phyloP scores from a whole-genome alignment of 2,329 filamentous ascomycete genomes.

The Clarireedia hainanense region DNA sequence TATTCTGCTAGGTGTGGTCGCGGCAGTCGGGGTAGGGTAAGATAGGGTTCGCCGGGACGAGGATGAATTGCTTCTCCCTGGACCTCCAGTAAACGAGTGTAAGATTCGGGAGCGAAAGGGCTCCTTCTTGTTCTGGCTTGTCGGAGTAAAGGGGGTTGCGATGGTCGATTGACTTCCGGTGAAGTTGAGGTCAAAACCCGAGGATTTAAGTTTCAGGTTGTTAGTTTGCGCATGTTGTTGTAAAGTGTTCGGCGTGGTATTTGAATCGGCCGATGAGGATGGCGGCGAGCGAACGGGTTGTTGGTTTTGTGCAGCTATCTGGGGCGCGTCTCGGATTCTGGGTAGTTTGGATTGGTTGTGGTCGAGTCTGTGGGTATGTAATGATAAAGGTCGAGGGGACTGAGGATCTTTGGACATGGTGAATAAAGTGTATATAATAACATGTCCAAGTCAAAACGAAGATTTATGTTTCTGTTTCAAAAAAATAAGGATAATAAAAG shows the following conservation, averaged over 20 bases:
- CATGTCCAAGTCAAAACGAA: slow-evolving; percentile 4
- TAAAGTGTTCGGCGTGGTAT: background rate
- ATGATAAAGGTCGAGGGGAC: slow-evolving; percentile 8
- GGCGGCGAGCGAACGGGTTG: background rate
- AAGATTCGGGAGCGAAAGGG: slow-evolving; percentile 4
- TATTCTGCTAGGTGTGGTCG: background rate
- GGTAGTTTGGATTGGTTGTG: slow-evolving; percentile 12
- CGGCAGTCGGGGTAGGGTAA: slow-evolving; percentile 3
- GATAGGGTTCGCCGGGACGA: slow-evolving; percentile 9
- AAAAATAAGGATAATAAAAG: background rate
- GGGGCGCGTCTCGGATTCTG: slow-evolving; percentile 9
- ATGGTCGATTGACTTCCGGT: slow-evolving; percentile 7
- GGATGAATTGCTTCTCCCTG: slow-evolving; percentile 3
- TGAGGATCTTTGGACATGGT: slow-evolving; percentile 8
- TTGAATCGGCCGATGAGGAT: slow-evolving; percentile 3
- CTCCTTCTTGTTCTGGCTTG: slow-evolving; percentile 6
- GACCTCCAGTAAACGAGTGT: slow-evolving; percentile 4
- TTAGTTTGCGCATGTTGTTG: background rate
- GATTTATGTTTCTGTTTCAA: background rate
- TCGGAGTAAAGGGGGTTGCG: slow-evolving; percentile 6
- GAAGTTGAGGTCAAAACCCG: slow-evolving; percentile 9
- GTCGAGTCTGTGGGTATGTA: slow-evolving; percentile 10
- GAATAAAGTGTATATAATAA: slow-evolving; percentile 6
- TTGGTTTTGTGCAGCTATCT: slow-evolving; percentile 4
- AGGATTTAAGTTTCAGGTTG: slow-evolving; percentile 10